Base-by-base conservation (phyloP, 495 filamentous ascomycete genomes). In the Xylaria curta region DNA sequence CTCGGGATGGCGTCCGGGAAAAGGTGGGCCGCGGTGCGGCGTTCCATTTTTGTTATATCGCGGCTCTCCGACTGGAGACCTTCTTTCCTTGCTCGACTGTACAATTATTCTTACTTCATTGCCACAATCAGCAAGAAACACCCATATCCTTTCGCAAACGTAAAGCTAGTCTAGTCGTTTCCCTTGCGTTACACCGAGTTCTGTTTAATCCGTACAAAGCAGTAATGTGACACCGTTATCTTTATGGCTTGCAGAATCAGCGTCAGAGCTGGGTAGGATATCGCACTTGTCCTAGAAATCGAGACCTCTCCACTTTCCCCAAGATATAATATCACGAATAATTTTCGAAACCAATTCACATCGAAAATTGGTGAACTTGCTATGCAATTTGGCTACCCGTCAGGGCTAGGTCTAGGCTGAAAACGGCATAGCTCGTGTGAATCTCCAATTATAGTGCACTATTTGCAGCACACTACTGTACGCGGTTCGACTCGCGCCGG, bases 401-500 rank as follows among this genome's bases (percentile, higher is more conserved):
- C 13, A 56, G 53, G 51, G 26, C 26, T 31, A 2, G 1, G 26
- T 7, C 53, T 56, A 56, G 26, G 26, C 53, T 31, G 4, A 13
- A 54, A 26, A 24, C 4, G 51, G 51, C 26, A 56, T 56, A 17
- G 26, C 53, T 17, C 53, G 17, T 0, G 7, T 31, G 0, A 31
- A 56, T 0, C 17, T 54, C 4, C 53, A 26, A 31, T 17, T 56
- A 15, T 15, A 44, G 33, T 24, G 17, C 4, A 40, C 38, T 40
- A 40, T 10, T 9, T 40, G 7, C 38, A 36, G 33, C 33, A 36
- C 36, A 38, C 36, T 38, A 1, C 28, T 38, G 5, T 38, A 44
- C 66, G 66, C 42, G 49, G 3, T 36, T 33, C 31, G 17, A 71
- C 60, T 47, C 68, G 69, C 42, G 21, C 7, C 28, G 60, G 12